A percentile compares a stretch with the other conserved stretches of the same genome.
phyloP scores from a whole-genome alignment of 371 early-diverging fungal genomes.

The Mortierella sp. region DNA sequence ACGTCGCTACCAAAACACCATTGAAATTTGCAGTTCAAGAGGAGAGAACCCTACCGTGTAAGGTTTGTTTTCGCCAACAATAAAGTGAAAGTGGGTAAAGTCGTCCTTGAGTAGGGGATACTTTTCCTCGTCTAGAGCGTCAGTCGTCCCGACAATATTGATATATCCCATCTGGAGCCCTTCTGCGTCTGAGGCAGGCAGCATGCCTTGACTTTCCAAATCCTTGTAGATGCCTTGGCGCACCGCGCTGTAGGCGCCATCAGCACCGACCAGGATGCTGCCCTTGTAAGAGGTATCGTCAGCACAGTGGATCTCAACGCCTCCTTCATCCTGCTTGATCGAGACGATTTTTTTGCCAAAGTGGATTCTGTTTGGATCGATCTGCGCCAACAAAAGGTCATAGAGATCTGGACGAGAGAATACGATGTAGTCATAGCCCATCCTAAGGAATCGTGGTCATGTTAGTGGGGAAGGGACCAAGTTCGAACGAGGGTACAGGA shows the following conservation, averaged over 20 bases:
- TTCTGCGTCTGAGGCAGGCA: slow-evolving; percentile 25
- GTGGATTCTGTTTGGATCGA: slow-evolving; percentile 20
- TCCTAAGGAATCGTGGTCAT: too few species aligned
- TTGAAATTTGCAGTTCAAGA: not conserved
- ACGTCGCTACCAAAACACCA: not conserved
- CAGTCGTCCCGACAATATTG: slow-evolving; percentile 38
- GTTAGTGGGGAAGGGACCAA: too few species aligned
- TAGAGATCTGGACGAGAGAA: slow-evolving; percentile 34
- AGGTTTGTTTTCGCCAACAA: slow-evolving; percentile 32
- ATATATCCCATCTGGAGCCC: slow-evolving; percentile 28
- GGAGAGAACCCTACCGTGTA: slow-evolving; percentile 29
- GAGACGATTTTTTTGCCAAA: slow-evolving; percentile 37
- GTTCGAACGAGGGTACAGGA: too few species aligned
- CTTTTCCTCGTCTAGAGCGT: slow-evolving; percentile 18
- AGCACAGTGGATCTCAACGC: slow-evolving; percentile 18
- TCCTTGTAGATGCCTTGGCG: slow-evolving; percentile 27
- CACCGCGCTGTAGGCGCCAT: slow-evolving; percentile 42
- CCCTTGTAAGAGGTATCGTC: slow-evolving; percentile 21
- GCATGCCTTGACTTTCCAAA: slow-evolving; percentile 4
- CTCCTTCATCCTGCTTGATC: slow-evolving; percentile 15
- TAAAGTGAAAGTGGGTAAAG: slow-evolving; percentile 24
- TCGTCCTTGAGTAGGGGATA: slow-evolving; percentile 28
- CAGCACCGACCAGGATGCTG: slow-evolving; percentile 40
- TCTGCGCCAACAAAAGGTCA: slow-evolving; percentile 25
- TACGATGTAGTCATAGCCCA: slow-evolving; percentile 24